Conservation (phyloP, 2,329 filamentous ascomycete species). For the Trichocomaceae sp. region DNA sequence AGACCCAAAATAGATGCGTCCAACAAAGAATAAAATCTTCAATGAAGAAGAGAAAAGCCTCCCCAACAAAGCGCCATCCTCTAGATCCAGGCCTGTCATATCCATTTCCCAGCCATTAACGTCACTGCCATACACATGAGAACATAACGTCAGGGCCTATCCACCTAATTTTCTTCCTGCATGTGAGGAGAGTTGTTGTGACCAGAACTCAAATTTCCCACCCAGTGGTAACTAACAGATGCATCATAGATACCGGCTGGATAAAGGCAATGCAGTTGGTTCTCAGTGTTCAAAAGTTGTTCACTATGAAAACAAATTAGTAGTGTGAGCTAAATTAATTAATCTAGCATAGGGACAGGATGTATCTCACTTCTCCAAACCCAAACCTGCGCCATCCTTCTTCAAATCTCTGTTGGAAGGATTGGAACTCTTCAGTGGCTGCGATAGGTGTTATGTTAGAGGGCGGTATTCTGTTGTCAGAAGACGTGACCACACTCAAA, state of each 20-base stretch:
- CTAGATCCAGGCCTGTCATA: background rate
- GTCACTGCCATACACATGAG: background rate
- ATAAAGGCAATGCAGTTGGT: background rate
- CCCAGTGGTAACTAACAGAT: background rate
- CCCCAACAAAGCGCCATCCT: background rate
- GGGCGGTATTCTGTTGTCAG: background rate
- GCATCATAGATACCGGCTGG: background rate
- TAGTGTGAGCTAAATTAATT: background rate
- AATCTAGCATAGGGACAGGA: background rate
- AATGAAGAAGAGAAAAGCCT: background rate
- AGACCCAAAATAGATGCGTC: background rate
- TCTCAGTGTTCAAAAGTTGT: background rate
- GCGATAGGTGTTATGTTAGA: background rate
- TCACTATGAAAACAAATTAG: background rate
- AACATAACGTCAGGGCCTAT: background rate
- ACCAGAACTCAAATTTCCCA: background rate
- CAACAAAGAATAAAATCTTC: background rate
- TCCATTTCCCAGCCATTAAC: background rate
- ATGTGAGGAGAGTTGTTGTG: background rate
- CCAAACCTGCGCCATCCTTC: background rate
- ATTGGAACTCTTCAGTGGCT: background rate
- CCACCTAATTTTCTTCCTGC: background rate
- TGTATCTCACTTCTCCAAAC: conserved; percentile 1
- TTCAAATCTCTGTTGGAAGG: background rate
- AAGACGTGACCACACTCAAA: background rate